These are phyloP conservation scores for Solanum tacnaense DNA, from an alignment of 257 asterid species.

Conservation along the genomic window DNA sequence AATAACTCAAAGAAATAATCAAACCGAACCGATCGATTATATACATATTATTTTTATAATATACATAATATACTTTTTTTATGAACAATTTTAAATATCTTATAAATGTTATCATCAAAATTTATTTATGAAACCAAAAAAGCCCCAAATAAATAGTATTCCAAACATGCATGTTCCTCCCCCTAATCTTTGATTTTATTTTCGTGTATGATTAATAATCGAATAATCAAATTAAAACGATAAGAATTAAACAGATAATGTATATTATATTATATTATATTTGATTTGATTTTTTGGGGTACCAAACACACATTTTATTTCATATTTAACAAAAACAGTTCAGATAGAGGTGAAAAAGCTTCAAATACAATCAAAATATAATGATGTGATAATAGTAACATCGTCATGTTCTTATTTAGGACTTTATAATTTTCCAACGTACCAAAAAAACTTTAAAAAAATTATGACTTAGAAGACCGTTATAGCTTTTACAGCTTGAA, in stretches of 20 bases:
- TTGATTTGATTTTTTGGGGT: too few species aligned
- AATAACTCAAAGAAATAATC: not conserved
- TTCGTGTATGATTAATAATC: too few species aligned
- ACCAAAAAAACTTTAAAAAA: fast-evolving
- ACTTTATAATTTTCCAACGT: not conserved
- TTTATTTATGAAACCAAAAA: too few species aligned
- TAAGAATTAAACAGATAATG: too few species aligned
- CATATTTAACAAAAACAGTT: not conserved
- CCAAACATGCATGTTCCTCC: not conserved
- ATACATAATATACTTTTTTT: too few species aligned
- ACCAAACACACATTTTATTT: not conserved
- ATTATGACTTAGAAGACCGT: not conserved
- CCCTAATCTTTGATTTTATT: not conserved
- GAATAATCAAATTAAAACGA: too few species aligned
- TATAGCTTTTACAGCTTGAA: not conserved
- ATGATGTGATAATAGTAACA: not conserved
- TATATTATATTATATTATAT: too few species aligned
- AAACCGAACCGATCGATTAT: too few species aligned
- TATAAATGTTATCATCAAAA: too few species aligned
- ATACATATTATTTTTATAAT: too few species aligned
- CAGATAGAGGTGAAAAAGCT: not conserved
- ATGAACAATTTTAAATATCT: too few species aligned
- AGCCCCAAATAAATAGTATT: not conserved
- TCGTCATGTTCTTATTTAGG: not conserved
- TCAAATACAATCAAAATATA: not conserved